Conservation (phyloP, 2,329 filamentous ascomycete species). For the Clonostachys solani region DNA sequence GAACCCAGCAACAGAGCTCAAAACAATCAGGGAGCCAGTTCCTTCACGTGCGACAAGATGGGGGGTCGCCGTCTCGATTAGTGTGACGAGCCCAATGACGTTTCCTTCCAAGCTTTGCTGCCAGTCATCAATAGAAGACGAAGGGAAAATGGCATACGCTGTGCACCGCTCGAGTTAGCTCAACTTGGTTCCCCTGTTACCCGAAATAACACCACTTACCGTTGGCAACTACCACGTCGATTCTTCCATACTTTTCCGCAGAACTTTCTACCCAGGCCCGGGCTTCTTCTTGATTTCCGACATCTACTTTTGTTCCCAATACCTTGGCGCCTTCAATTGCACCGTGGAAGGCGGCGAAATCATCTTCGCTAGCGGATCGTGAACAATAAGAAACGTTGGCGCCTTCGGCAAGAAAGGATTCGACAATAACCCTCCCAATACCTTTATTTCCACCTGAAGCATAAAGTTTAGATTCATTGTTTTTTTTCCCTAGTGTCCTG, state of each 20-base stretch:
- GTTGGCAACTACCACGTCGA: conserved; percentile 15
- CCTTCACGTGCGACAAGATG: conserved; percentile 6
- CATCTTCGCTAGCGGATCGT: conserved; percentile 8
- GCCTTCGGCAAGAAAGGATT: conserved; percentile 13
- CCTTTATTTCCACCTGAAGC: conserved; percentile 14
- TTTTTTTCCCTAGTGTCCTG: not conserved
- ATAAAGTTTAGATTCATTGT: not conserved
- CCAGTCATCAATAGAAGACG: too few species aligned
- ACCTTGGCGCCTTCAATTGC: conserved; percentile 6
- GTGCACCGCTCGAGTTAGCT: not conserved
- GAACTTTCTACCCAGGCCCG: conserved; percentile 9
- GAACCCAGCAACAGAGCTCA: conserved; percentile 15
- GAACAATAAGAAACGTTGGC: conserved; percentile 18
- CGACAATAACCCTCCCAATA: conserved; percentile 12
- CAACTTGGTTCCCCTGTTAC: not conserved
- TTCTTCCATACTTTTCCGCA: conserved; percentile 10
- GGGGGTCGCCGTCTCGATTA: not conserved
- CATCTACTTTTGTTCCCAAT: conserved; percentile 12
- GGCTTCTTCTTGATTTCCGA: conserved; percentile 6
- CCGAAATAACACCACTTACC: conserved; percentile 4
- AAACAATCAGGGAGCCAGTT: conserved; percentile 14
- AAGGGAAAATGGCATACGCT: not conserved
- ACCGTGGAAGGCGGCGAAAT: conserved; percentile 10
- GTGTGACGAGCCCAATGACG: not conserved
- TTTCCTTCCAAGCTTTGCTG: not conserved